Evolutionary conservation across 345 rosid species (phyloP).

Genomic region (Populus tremula): DNA sequence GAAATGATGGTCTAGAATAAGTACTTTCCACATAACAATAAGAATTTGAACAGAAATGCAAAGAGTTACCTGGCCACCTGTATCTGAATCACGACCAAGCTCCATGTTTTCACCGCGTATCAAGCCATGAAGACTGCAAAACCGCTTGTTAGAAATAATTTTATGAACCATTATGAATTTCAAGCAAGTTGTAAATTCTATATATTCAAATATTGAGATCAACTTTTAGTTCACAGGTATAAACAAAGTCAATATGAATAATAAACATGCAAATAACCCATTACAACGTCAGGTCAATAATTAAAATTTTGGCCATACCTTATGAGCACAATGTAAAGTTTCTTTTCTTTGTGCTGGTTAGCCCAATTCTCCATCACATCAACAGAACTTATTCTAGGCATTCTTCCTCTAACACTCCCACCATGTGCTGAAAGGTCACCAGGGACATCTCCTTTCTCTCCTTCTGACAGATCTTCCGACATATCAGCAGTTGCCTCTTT

Average conservation of each 20-base stretch:
- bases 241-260: not conserved
- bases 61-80: slow-evolving; percentile 73
- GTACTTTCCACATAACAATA: not conserved
- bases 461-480: slow-evolving; percentile 88
- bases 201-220: not conserved
- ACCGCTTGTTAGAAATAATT: slow-evolving; percentile 13
- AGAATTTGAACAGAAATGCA: slow-evolving; percentile 8
- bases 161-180: not conserved
- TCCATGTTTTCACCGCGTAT: slow-evolving; percentile 89
- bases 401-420: slow-evolving; percentile 41
- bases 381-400: slow-evolving; percentile 58
- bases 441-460: slow-evolving; percentile 62
- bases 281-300: slow-evolving; percentile 2
- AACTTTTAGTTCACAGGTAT: not conserved
- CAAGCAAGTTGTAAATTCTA: not conserved
- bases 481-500: slow-evolving; percentile 81
- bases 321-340: slow-evolving; percentile 64
- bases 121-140: slow-evolving; percentile 56
- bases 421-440: slow-evolving; percentile 57
- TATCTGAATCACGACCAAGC: slow-evolving; percentile 87
- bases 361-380: slow-evolving; percentile 82
- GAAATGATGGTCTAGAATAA: not conserved
- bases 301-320: slow-evolving; percentile 40
- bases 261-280: slow-evolving; percentile 8
- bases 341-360: slow-evolving; percentile 63